Evolutionary conservation across 352 stramenopile species (phyloP).

Genomic region (Phytophthora hybrid): DNA sequence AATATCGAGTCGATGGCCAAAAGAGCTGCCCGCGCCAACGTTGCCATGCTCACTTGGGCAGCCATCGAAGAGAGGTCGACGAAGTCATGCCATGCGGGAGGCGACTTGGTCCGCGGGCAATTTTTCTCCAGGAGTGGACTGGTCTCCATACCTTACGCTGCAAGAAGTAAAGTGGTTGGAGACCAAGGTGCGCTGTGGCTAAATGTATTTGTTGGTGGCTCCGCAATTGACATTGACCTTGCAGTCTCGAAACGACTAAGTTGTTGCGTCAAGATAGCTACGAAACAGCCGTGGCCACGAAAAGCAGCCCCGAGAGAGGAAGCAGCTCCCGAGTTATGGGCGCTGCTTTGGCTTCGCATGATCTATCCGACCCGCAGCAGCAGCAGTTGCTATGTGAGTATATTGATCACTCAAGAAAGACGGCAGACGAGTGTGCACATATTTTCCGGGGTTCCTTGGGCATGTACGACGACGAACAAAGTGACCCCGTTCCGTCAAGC

Average conservation of each 20-base stretch:
- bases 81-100: slow-evolving; percentile 63
- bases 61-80: slow-evolving; percentile 67
- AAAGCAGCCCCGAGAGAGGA: too few relatives aligned
- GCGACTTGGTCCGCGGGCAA: slow-evolving; percentile 19
- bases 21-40: slow-evolving; percentile 66
- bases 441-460: slow-evolving; percentile 52
- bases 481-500: slow-evolving; percentile 8
- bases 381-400: slow-evolving; percentile 67
- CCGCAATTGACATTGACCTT: slow-evolving; percentile 12
- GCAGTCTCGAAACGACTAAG: slow-evolving; percentile 15
- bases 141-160: slow-evolving; percentile 41
- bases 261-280: slow-evolving; percentile 19
- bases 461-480: slow-evolving; percentile 41
- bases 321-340: slow-evolving; percentile 29
- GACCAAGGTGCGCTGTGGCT: background rate
- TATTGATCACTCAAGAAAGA: slow-evolving; percentile 52
- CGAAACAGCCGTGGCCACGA: slow-evolving; percentile 14
- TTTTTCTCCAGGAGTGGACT: slow-evolving; percentile 55
- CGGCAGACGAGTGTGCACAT: slow-evolving; percentile 62
- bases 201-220: background rate
- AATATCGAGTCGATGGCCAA: slow-evolving; percentile 82
- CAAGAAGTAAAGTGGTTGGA: slow-evolving; percentile 25
- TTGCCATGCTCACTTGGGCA: slow-evolving; percentile 70
- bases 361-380: slow-evolving; percentile 30
- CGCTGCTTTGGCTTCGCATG: slow-evolving; percentile 37